Evolutionary conservation across 1,284 basidiomycete species (phyloP).

Genomic region (Cronartium quercuum): DNA sequence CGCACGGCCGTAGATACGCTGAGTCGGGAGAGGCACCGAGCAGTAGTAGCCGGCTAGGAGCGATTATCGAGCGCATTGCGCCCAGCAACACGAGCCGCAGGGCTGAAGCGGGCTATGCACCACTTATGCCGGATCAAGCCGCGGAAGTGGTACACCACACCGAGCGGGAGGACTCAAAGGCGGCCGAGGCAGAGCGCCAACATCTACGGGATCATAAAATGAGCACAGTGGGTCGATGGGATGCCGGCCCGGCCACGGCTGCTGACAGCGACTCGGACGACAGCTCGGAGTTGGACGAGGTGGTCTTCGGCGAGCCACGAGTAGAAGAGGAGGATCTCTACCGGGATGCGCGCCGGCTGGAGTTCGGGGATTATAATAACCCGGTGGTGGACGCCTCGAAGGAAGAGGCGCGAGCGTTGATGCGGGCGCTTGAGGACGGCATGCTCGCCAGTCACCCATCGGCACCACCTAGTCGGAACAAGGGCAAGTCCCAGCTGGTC

Average conservation of each 20-base stretch:
- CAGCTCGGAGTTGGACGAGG: conserved; percentile 48
- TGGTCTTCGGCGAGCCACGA: conserved; percentile 59
- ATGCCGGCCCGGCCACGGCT: conserved; percentile 42
- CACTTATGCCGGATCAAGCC: conserved; percentile 63
- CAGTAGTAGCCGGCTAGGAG: conserved; percentile 5
- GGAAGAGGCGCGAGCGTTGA: conserved; percentile 43
- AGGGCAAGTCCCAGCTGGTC: not conserved
- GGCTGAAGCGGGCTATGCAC: conserved; percentile 61
- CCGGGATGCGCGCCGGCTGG: conserved; percentile 61
- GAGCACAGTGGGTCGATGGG: conserved; percentile 48
- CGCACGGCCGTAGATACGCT: conserved; percentile 40
- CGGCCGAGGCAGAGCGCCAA: conserved; percentile 11
- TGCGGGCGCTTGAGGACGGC: conserved; percentile 43
- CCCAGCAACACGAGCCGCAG: conserved; percentile 14
- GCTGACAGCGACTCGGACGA: conserved; percentile 45
- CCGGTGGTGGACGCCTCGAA: conserved; percentile 46
- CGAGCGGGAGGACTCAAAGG: conserved; percentile 26
- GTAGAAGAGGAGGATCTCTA: conserved; percentile 66
- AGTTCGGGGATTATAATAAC: conserved; percentile 49
- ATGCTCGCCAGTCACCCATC: conserved; percentile 28
- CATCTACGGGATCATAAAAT: conserved; percentile 43
- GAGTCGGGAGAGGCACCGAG: conserved; percentile 6
- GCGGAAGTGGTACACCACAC: conserved; percentile 63
- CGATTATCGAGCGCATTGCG: conserved; percentile 26
- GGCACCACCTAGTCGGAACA: conserved; percentile 3